Base-by-base conservation (phyloP, 768 basidiomycete genomes). In the Leucocoprinus sp. region DNA sequence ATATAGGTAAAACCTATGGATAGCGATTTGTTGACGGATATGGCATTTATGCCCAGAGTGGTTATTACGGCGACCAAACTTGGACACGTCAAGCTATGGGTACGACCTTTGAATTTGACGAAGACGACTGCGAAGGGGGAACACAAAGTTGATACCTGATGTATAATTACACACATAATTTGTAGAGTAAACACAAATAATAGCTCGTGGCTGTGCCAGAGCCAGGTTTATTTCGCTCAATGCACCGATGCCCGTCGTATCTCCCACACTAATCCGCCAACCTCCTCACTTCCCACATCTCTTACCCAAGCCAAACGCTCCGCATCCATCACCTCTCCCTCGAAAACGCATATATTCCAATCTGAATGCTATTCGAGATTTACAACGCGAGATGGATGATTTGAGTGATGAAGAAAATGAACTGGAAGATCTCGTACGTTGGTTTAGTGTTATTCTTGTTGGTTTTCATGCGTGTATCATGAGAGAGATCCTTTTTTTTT, bases 51-150 rank as follows among this genome's bases (percentile, higher is more conserved):
- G n/a, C 81, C 85, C 1, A 78, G 81, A 1, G 80, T 75, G 18
- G 63, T 99, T 17, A 60, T 95, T 22, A 93, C 91, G 0, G 74
- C 81, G n/a, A 82, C 82, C 2, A 85, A 86, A 55, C 64, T 64
- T 1, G 91, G 91, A 0, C 71, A 80, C 44, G 75, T 95, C 55
- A 90, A 83, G 60, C 68, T 92, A 43, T 98, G 91, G 89, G 74
- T 90, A 23, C 70, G 86, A 17, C 87, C 87, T 14, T 70, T 90
- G 31, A 74, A 75, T 2, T 59, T 73, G 42, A 55, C 65, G n/a
- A 59, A 67, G 22, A 49, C 56, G 11, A 52, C 54, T 5, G 26
- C 11, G 31, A 31, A 66, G 63, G 46, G 60, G 45, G 41, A 55
- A 49, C 35, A 45, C 55, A n/a, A n/a, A n/a, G 28, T 45, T 43